Conservation (phyloP, 352 stramenopile genomes). For the Phytophthora aleatoria region DNA sequence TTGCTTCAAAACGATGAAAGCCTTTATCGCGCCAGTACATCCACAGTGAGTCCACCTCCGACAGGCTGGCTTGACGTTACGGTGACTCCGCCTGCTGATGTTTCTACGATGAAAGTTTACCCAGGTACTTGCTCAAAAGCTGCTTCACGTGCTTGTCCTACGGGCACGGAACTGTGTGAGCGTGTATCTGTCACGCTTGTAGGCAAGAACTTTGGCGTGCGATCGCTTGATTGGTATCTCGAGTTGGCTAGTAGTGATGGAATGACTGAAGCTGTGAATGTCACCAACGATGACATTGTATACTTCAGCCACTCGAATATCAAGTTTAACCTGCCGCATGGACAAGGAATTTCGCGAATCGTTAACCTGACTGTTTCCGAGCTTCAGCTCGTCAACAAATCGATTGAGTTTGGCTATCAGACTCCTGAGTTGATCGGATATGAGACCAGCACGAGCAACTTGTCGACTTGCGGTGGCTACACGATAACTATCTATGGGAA, state of each 20-base stretch:
- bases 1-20: conserved; percentile 27
- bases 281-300: conserved; percentile 45
- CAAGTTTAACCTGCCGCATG: conserved; percentile 55
- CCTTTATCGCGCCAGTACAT: conserved; percentile 31
- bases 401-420: conserved; percentile 51
- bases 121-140: conserved; percentile 42
- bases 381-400: conserved; percentile 37
- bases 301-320: conserved; percentile 68
- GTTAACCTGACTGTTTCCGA: conserved; percentile 44
- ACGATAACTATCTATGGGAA: conserved; percentile 59
- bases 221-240: conserved; percentile 47
- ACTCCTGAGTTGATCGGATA: conserved; percentile 45
- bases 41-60: conserved; percentile 36
- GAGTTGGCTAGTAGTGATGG: conserved; percentile 33
- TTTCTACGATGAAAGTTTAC: conserved; percentile 39
- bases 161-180: conserved; percentile 49
- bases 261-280: conserved; percentile 32
- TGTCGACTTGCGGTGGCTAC: conserved; percentile 69
- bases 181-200: conserved; percentile 47
- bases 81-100: conserved; percentile 10
- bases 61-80: conserved; percentile 42
- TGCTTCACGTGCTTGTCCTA: conserved; percentile 35
- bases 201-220: conserved; percentile 60
- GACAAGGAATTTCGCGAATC: conserved; percentile 49
- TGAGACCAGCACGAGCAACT: conserved; percentile 50